A percentile compares a stretch with the other conserved stretches of the same genome.
phyloP scores from a whole-genome alignment of 306 rosid genomes.

The Acacia confusa region DNA sequence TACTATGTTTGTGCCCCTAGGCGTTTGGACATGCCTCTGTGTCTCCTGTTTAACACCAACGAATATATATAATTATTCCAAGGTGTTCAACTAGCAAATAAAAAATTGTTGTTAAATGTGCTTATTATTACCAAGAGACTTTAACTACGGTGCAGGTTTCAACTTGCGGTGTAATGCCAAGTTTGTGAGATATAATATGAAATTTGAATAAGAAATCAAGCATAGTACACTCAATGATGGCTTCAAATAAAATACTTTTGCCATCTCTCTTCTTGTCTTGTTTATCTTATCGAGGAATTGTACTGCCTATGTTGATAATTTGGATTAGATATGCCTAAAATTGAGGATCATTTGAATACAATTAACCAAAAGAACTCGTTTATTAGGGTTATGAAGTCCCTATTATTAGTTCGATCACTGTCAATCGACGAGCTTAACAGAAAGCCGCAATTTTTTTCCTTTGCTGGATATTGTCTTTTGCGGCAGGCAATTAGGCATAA shows the following conservation, averaged over 20 bases:
- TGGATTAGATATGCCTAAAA: background rate
- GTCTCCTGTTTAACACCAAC: slow-evolving; percentile 32
- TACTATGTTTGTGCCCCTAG: slow-evolving; percentile 1
- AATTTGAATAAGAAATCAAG: background rate
- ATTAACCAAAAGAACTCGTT: background rate
- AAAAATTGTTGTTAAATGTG: slow-evolving; percentile 41
- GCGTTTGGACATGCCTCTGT: slow-evolving; percentile 17
- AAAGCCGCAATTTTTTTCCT: background rate
- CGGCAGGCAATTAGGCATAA: background rate
- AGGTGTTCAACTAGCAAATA: slow-evolving; percentile 31
- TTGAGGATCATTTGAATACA: background rate
- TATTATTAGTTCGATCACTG: background rate
- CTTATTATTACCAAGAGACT: slow-evolving; percentile 24
- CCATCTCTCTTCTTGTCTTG: background rate
- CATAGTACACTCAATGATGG: background rate
- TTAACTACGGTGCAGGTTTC: background rate
- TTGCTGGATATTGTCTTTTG: background rate
- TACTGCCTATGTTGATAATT: background rate
- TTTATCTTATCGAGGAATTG: background rate
- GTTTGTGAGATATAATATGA: background rate
- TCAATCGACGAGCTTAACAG: background rate
- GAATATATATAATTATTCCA: slow-evolving; percentile 21
- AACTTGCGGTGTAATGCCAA: background rate
- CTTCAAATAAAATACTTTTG: background rate
- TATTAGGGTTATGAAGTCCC: background rate